A percentile compares a stretch with the other conserved stretches of the same genome.
Conservation (phyloP, 139 green algal species). For the Tetraselmis chui region DNA sequence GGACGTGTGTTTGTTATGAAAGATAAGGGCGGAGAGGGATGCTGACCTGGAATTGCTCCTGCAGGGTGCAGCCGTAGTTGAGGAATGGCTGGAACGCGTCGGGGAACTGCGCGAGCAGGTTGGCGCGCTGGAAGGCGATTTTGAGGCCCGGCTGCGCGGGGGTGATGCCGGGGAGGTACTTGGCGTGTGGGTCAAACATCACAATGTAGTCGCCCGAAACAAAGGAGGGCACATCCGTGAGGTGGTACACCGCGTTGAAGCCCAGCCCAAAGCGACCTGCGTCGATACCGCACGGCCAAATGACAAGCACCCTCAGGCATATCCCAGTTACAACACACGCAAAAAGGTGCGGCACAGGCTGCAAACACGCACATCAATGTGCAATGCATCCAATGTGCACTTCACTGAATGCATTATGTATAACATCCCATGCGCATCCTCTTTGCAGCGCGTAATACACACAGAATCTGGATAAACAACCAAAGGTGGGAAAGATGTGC, state of each 20-base stretch:
- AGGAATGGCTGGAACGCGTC: constrained; percentile 59
- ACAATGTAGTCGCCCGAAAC: constrained; percentile 65
- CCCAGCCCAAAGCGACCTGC: constrained; percentile 52
- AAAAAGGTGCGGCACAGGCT: no score
- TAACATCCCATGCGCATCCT: no score
- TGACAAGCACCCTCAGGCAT: no score
- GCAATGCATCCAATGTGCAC: no score
- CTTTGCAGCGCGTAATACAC: no score
- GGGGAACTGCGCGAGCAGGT: constrained; percentile 61
- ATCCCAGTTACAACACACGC: no score
- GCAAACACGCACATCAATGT: no score
- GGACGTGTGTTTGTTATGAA: no score
- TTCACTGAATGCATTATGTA: no score
- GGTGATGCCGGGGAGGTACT: constrained; percentile 46
- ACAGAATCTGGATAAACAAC: no score
- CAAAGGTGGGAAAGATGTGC: not conserved
- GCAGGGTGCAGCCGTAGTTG: constrained; percentile 58
- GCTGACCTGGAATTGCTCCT: constrained; percentile 15
- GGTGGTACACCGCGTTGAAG: constrained; percentile 71
- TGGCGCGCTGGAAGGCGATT: constrained; percentile 49
- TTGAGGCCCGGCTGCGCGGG: constrained; percentile 47
- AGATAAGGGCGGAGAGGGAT: not conserved
- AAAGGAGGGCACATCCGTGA: constrained; percentile 71
- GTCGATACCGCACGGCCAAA: no score
- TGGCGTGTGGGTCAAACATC: constrained; percentile 71